phyloP scores from a whole-genome alignment of 176 grass and related monocot species.

The Elymus sibiricus region DNA sequence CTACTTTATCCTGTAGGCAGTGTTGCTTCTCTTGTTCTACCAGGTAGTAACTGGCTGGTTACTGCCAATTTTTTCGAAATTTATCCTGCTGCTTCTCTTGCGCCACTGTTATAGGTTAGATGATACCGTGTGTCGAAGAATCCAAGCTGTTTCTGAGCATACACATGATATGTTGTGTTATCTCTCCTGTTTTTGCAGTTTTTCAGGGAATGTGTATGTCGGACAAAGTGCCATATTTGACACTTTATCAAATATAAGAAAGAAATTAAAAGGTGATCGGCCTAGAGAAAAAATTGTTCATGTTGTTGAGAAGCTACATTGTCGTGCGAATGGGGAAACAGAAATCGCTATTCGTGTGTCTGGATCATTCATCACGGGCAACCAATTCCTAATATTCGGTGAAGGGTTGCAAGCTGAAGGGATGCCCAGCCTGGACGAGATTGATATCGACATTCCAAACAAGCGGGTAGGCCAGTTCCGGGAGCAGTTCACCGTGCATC shows the following conservation, averaged over 20 bases:
- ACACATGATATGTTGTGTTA: slow-evolving; percentile 3
- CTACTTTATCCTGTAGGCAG: neutral
- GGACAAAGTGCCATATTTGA: slow-evolving; percentile 69
- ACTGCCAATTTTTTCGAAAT: slow-evolving; percentile 5
- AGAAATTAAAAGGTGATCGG: slow-evolving; percentile 68
- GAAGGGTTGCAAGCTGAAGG: slow-evolving; percentile 84
- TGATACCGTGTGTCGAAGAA: neutral
- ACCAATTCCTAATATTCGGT: slow-evolving; percentile 80
- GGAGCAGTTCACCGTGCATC: slow-evolving; percentile 75
- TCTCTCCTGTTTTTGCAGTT: slow-evolving; percentile 47
- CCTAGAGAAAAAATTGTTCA: slow-evolving; percentile 86
- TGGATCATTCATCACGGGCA: slow-evolving; percentile 79
- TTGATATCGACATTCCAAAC: slow-evolving; percentile 56
- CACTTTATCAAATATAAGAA: slow-evolving; percentile 68
- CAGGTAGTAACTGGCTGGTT: neutral
- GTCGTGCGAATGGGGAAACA: slow-evolving; percentile 44
- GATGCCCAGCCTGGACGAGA: slow-evolving; percentile 71
- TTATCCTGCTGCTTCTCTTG: slow-evolving; percentile 1
- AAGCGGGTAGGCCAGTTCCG: slow-evolving; percentile 72
- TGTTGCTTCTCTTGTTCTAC: neutral
- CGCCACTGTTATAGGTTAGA: neutral
- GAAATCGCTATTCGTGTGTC: slow-evolving; percentile 72
- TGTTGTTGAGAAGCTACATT: slow-evolving; percentile 90
- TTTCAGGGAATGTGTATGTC: slow-evolving; percentile 58
- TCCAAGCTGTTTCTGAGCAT: neutral